Evolutionary conservation across 768 basidiomycete genomes (phyloP), one percentile per base, ranked within the genome.

Genomic region (Pisolithus marmoratus): DNA sequence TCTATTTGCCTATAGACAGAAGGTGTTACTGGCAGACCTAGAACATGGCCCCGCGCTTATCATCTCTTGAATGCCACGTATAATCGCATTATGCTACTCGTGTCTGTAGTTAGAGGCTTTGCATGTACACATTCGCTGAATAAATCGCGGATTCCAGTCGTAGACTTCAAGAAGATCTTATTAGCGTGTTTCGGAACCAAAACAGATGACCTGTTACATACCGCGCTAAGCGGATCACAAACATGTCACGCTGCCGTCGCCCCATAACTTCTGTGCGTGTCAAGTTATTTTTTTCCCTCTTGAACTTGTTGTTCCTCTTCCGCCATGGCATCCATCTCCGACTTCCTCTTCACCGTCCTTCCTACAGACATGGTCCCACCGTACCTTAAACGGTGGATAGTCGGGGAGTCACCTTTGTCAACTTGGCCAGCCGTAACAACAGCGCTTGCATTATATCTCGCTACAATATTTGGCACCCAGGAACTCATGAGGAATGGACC

Each of bases 381-480:
- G 24, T 56, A 72, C 55, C 67, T 75, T 46, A 67, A 65, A 46
- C 73, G 72, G 45, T 85, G 82, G 74, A 73, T 81, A 23, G 70
- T 66, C 7, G 84, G 83, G 17, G 67, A 68, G 52, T 81, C 81
- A 0, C 86, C 85, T 17, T 53, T 87, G 37, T 82, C 80, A 38
- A 86, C 83, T 3, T 60, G 70, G 43, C 77, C 82, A 53, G 77
- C 78, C 57, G 95, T 98, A 50, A 65, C 81, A 29, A 71, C 79
- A 27, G 72, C 87, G 14, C 79, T 99, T 56, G 79, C 70, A 27
- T 78, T 80, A 51, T 99, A 99, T 77, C 83, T 99, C 59, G 84
- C 80, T 70, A 73, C 86, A 74, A 85, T 99, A 64, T 98, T 97
- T 64, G 82, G 87, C 57, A 79, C 87, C 34, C 84, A 84, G 65